These are phyloP conservation scores for Glycyrrhiza uralensis DNA, from an alignment of 306 rosid species.

Conservation along the genomic window DNA sequence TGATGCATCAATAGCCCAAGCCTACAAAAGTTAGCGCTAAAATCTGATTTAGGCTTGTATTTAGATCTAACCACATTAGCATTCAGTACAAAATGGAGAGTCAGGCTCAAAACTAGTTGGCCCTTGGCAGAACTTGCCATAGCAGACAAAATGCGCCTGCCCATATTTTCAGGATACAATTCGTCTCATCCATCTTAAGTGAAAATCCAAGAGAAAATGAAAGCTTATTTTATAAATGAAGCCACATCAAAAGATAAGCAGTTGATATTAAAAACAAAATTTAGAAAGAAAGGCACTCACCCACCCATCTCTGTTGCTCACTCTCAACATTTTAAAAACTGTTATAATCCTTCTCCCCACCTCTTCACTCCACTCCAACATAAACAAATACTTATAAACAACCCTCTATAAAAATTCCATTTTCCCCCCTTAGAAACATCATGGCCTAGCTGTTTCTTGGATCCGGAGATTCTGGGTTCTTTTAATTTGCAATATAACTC, in stretches of 20 bases:
- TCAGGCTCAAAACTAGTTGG: slow-evolving; percentile 50
- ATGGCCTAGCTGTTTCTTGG: slow-evolving; percentile 97
- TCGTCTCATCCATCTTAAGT: slow-evolving; percentile 29
- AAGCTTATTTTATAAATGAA: slow-evolving; percentile 28
- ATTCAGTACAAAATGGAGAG: slow-evolving; percentile 33
- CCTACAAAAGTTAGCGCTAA: background rate
- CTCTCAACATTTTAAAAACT: slow-evolving; percentile 42
- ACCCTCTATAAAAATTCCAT: slow-evolving; percentile 60
- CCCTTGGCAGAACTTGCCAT: slow-evolving; percentile 32
- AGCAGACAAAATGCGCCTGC: slow-evolving; percentile 35
- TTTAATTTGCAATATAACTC: slow-evolving; percentile 23
- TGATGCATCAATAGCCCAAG: slow-evolving; percentile 24
- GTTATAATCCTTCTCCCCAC: slow-evolving; percentile 50
- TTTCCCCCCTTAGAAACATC: slow-evolving; percentile 60
- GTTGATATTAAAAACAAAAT: slow-evolving; percentile 29
- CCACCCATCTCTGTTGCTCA: slow-evolving; percentile 41
- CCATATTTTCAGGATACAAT: slow-evolving; percentile 32
- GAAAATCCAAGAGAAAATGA: slow-evolving; percentile 44
- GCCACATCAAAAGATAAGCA: slow-evolving; percentile 32
- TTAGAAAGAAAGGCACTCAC: slow-evolving; percentile 42
- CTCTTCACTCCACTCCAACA: slow-evolving; percentile 30
- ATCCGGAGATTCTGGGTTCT: slow-evolving; percentile 84
- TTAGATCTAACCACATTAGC: slow-evolving; percentile 23
- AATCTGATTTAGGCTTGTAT: slow-evolving; percentile 23
- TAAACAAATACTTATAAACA: slow-evolving; percentile 63